A percentile compares a stretch with the other conserved stretches of the same genome.
These are phyloP conservation scores for Boletus pseudopeckii DNA, from an alignment of 768 basidiomycete species.

Conservation along the genomic window DNA sequence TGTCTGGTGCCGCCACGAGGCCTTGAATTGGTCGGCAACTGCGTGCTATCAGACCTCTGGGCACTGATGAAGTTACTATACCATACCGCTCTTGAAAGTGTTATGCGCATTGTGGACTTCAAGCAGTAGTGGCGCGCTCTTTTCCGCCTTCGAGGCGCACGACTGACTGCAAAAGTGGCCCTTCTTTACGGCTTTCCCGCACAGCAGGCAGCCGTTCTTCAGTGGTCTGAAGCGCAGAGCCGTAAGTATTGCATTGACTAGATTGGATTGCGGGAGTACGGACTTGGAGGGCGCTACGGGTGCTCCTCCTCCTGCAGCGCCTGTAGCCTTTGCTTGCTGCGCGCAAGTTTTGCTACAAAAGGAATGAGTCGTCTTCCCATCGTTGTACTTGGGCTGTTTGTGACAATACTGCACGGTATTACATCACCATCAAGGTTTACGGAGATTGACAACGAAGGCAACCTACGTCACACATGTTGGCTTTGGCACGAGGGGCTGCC, in stretches of 20 bases:
- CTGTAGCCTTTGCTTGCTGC: constrained; percentile 38
- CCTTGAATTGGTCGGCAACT: constrained; percentile 67
- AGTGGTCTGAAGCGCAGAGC: constrained; percentile 30
- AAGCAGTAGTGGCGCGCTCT: constrained; percentile 52
- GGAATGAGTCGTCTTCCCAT: constrained; percentile 55
- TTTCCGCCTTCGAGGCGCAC: constrained; percentile 54
- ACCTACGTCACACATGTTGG: constrained; percentile 52
- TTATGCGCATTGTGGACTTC: constrained; percentile 58
- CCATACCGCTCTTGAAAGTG: constrained; percentile 64
- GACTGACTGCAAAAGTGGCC: constrained; percentile 61
- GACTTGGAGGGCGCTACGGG: constrained; percentile 29
- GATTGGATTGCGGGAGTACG: constrained; percentile 20
- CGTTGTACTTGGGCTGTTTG: constrained; percentile 55
- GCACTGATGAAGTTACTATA: neutral
- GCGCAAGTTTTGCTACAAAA: constrained; percentile 66
- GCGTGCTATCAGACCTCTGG: constrained; percentile 1
- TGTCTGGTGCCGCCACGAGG: constrained; percentile 64
- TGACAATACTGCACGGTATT: constrained; percentile 48
- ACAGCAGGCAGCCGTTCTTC: constrained; percentile 55
- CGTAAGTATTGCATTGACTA: constrained; percentile 31
- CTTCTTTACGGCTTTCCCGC: constrained; percentile 54
- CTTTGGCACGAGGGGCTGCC: constrained; percentile 22
- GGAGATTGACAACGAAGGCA: constrained; percentile 5
- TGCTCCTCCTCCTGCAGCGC: constrained; percentile 25
- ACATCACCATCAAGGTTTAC: constrained; percentile 2